Evolutionary conservation across 2,329 filamentous ascomycete genomes (phyloP).

Genomic region (Fusarium sp.): DNA sequence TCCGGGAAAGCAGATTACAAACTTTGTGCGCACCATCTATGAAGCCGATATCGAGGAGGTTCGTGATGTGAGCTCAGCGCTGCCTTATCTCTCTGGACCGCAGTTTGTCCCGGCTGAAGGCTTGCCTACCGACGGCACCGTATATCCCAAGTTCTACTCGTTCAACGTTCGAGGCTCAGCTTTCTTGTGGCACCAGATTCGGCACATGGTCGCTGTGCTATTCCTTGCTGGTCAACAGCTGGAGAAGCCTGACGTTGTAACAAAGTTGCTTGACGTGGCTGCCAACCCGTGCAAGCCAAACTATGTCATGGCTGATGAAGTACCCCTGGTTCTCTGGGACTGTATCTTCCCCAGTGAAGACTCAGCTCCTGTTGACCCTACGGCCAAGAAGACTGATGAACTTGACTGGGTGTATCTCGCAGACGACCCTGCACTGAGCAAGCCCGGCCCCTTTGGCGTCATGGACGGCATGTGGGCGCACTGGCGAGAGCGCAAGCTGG

Average conservation of each 20-base stretch:
- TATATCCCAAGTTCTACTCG: constrained; percentile 80
- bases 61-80: constrained; percentile 64
- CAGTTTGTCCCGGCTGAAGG: constrained; percentile 53
- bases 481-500: constrained; percentile 90
- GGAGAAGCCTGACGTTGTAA: constrained; percentile 81
- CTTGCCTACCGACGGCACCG: constrained; percentile 13
- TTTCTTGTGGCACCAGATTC: constrained; percentile 98
- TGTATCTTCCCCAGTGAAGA: constrained; percentile 81
- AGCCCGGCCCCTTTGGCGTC: constrained; percentile 76
- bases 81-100: constrained; percentile 68
- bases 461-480: constrained; percentile 84
- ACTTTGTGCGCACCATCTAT: constrained; percentile 85
- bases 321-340: constrained; percentile 94
- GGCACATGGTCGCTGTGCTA: constrained; percentile 92
- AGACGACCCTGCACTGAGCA: constrained; percentile 71
- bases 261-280: constrained; percentile 79
- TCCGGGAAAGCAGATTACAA: constrained; percentile 87
- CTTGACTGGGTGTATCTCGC: constrained; percentile 86
- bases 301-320: constrained; percentile 93
- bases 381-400: constrained; percentile 64
- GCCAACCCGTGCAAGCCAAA: constrained; percentile 82
- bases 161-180: constrained; percentile 92
- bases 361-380: constrained; percentile 52
- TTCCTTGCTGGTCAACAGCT: constrained; percentile 93
- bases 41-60: constrained; percentile 84